Percentiles rank a stretch among this genome's conserved stretches.
Conservation (phyloP, 2,329 filamentous ascomycete species). For the Pezicula neosporulosa region DNA sequence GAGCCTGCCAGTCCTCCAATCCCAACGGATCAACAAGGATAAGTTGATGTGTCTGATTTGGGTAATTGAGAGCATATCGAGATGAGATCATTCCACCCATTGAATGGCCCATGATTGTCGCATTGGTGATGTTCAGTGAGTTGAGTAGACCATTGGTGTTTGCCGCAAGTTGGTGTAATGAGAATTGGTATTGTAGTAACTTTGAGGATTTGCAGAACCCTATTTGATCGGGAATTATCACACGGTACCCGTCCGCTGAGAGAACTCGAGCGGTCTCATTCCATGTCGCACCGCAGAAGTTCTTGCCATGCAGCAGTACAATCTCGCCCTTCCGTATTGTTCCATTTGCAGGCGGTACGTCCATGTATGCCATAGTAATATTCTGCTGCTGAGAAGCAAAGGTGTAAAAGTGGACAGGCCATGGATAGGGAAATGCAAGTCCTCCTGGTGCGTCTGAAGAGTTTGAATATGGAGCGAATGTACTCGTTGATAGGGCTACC, state of each 20-base stretch:
- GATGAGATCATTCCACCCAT: slow-evolving; percentile 52
- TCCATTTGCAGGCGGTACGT: slow-evolving; percentile 38
- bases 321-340: slow-evolving; percentile 28
- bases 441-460: slow-evolving; percentile 3
- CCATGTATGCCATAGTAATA: slow-evolving; percentile 56
- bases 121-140: slow-evolving; percentile 37
- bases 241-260: slow-evolving; percentile 41
- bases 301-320: slow-evolving; percentile 51
- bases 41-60: slow-evolving; percentile 36
- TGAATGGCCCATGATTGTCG: slow-evolving; percentile 50
- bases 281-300: slow-evolving; percentile 54
- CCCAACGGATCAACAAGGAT: slow-evolving; percentile 50
- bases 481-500: neutral
- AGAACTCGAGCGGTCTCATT: slow-evolving; percentile 41
- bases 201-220: slow-evolving; percentile 57
- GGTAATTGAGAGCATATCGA: slow-evolving; percentile 49
- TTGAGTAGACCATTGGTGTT: slow-evolving; percentile 47
- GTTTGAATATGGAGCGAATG: neutral
- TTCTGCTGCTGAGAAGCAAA: slow-evolving; percentile 43
- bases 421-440: slow-evolving; percentile 44
- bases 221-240: slow-evolving; percentile 51
- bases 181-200: slow-evolving; percentile 47
- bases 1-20: slow-evolving; percentile 47
- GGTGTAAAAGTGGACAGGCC: slow-evolving; percentile 43
- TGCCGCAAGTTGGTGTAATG: slow-evolving; percentile 44